Evolutionary conservation across 2,329 filamentous ascomycete genomes (phyloP).

Genomic region (Stagonosporopsis chrysanthemi): DNA sequence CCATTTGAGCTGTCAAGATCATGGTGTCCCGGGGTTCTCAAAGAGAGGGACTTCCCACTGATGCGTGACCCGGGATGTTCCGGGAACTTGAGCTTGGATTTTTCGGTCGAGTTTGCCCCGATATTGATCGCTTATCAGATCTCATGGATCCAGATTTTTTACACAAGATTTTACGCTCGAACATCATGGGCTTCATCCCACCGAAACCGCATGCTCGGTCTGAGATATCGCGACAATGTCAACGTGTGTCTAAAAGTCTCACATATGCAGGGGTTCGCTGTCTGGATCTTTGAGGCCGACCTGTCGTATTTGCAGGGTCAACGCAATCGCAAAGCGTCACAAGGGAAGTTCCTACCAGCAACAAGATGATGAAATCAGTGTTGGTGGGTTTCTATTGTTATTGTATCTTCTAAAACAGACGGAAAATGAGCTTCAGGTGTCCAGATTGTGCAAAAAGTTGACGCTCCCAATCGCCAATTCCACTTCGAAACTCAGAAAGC

Average conservation of each 20-base stretch:
- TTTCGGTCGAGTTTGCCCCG: slow-evolving; percentile 19
- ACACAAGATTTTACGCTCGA: background rate
- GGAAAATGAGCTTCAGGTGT: too few relatives aligned
- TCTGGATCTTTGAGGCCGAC: background rate
- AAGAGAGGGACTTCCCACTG: background rate
- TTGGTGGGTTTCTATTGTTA: too few relatives aligned
- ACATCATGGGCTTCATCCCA: background rate
- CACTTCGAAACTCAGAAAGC: too few relatives aligned
- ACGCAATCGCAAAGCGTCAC: too few relatives aligned
- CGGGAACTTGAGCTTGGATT: background rate
- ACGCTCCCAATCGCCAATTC: too few relatives aligned
- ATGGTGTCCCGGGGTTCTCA: background rate
- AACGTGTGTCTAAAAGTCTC: background rate
- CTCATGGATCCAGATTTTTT: background rate
- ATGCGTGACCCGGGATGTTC: background rate
- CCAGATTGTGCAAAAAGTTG: too few relatives aligned
- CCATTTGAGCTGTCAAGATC: background rate
- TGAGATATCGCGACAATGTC: background rate
- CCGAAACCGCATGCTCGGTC: background rate
- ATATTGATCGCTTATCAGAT: slow-evolving; percentile 14
- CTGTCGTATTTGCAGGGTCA: too few relatives aligned
- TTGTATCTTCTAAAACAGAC: too few relatives aligned
- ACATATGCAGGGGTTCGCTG: background rate
- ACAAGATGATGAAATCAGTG: too few relatives aligned
- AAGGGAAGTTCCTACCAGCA: too few relatives aligned